These are phyloP conservation scores for Raffaelea albimanens DNA, from an alignment of 2,329 filamentous ascomycete genomes.

Conservation along the genomic window DNA sequence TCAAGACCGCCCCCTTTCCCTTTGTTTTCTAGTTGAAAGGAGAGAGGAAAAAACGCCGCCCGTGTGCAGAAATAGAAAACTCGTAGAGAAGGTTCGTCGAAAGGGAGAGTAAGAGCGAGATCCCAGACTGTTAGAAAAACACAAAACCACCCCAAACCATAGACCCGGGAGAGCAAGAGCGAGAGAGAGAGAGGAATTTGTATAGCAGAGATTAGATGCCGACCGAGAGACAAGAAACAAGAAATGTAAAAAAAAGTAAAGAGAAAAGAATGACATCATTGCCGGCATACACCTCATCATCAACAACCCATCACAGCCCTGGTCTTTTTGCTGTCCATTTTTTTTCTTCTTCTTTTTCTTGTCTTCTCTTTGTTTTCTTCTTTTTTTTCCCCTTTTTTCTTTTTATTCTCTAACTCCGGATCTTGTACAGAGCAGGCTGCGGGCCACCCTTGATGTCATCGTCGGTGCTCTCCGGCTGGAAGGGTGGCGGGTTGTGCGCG, in stretches of 20 bases:
- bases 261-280: neutral
- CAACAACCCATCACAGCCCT: no score
- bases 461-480: constrained; percentile 27
- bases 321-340: no score
- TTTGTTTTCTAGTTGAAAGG: no score
- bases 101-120: neutral
- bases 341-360: no score
- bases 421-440: constrained; percentile 7
- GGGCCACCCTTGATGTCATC: neutral
- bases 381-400: neutral
- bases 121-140: no score
- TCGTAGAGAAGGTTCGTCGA: neutral
- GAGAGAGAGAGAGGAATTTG: neutral
- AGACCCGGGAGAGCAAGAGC: neutral
- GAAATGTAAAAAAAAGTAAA: neutral
- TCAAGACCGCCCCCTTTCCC: no score
- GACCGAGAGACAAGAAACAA: neutral
- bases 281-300: no score
- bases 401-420: neutral
- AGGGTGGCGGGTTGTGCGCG: constrained; percentile 47
- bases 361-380: neutral
- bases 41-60: neutral
- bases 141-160: no score
- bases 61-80: neutral
- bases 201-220: neutral